Base-by-base conservation (phyloP, 176 grass and related monocot species). In the Paspalum notatum region DNA sequence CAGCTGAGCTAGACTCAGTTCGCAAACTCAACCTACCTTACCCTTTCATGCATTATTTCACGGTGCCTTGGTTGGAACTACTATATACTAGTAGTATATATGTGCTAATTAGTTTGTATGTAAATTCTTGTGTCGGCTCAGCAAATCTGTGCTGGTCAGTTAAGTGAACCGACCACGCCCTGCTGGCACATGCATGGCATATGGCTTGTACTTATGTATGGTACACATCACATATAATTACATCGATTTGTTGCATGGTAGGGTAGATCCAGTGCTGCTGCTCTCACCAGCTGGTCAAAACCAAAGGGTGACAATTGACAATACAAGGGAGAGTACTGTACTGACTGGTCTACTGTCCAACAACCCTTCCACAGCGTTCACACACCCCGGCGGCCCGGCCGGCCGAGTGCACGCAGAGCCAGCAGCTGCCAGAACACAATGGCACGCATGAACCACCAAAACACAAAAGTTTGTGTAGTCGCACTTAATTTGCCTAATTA, bases 181-280 rank as follows among this genome's bases (percentile, higher is more conserved):
- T 54, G 26, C 9, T 53, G 70, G 70, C 26, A 73, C 70, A 52
- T 54, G 27, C 70, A 47, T 45, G 65, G 3, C 26, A 67, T 50
- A 9, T 21, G 32, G 1, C 32, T 32, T 32, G 32, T 32, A 38
- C 46, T 25, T n/a, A 17, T 43, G 73, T 10, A 59, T 26, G 55
- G 73, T 44, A 24, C 67, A 15, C 40, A 20, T 5, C 54, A 27
- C 25, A 57, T 41, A 56, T n/a, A 74, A 56, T 68, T 45, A 45
- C n/a, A n/a, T 21, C 4, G 25, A 43, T 7, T 7, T 8, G 78
- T 21, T 21, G 11, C 52, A 51, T 69, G 15, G 8, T 11, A 1
- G 22, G 42, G 9, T 12, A 21, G 53, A 47, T 15, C 49, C 53
- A 69, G 17, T 46, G 48, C 38, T 8, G 21, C 43, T 69, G 58